Conservation (phyloP, 2,329 filamentous ascomycete genomes). For the Fusarium veterinarium region DNA sequence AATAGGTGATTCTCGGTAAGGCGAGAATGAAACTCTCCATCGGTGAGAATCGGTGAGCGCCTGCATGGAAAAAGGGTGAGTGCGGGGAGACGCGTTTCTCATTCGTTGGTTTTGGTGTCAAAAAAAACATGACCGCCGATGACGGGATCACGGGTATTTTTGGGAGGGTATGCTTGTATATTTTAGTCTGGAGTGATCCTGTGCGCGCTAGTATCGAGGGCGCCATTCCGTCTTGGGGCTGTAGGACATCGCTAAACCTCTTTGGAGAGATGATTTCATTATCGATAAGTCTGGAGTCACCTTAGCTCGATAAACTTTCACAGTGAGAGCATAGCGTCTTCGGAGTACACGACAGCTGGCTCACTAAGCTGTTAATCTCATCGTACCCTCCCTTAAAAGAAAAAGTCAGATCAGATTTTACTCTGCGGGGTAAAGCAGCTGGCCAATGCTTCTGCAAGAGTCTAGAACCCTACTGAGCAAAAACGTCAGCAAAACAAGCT, state of each 20-base stretch:
- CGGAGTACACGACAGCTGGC: neutral
- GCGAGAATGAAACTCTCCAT: neutral
- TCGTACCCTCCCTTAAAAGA: fast-evolving
- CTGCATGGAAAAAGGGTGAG: neutral
- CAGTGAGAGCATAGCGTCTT: neutral
- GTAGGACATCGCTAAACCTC: neutral
- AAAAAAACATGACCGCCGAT: neutral
- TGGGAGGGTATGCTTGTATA: neutral
- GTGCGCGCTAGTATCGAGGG: neutral
- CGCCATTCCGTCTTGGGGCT: neutral
- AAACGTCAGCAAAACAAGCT: conserved; percentile 28
- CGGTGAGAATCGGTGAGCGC: conserved; percentile 4
- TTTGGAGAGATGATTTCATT: neutral
- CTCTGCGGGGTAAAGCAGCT: neutral
- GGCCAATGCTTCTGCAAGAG: neutral
- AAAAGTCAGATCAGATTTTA: neutral
- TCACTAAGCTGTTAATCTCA: too few relatives aligned
- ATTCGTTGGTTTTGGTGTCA: neutral
- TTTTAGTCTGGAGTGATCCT: neutral
- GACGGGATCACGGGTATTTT: neutral
- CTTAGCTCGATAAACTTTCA: neutral
- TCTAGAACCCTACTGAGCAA: conserved; percentile 15
- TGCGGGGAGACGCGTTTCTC: neutral
- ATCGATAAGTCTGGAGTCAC: neutral
- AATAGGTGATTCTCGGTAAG: neutral